phyloP scores from a whole-genome alignment of 768 basidiomycete species.

The Russula lepida region DNA sequence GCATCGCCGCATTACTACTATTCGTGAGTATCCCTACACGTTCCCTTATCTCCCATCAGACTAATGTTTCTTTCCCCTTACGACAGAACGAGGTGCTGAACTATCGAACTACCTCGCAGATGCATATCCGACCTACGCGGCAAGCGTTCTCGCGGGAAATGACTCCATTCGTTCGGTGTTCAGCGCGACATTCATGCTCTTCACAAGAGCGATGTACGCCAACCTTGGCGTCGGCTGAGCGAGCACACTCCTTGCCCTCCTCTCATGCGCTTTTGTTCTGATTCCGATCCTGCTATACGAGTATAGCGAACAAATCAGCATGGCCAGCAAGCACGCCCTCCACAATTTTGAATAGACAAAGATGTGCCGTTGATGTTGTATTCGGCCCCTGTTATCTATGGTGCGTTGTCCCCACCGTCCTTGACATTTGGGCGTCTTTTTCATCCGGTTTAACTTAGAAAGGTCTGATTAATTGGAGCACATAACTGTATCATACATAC shows the following conservation, averaged over 20 bases:
- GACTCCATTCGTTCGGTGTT: slow-evolving; percentile 29
- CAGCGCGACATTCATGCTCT: slow-evolving; percentile 14
- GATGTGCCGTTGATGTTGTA: no score
- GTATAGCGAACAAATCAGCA: slow-evolving; percentile 17
- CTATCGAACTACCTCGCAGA: slow-evolving; percentile 29
- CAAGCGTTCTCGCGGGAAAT: slow-evolving; percentile 31
- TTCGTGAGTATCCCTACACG: slow-evolving; percentile 24
- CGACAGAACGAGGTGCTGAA: slow-evolving; percentile 22
- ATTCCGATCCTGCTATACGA: slow-evolving; percentile 21
- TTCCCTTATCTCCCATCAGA: no score
- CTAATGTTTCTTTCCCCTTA: rapidly evolving
- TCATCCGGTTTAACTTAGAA: no score
- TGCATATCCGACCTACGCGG: slow-evolving; percentile 29
- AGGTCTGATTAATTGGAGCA: no score
- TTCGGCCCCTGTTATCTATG: rapidly evolving
- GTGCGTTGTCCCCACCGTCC: not conserved
- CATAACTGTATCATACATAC: no score
- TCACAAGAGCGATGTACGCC: slow-evolving; percentile 22
- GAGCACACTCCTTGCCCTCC: slow-evolving; percentile 25
- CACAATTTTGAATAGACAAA: slow-evolving; percentile 19
- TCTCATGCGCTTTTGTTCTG: slow-evolving; percentile 24
- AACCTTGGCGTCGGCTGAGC: slow-evolving; percentile 26
- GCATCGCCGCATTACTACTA: slow-evolving; percentile 28
- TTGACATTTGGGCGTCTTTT: not conserved
- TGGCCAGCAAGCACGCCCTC: slow-evolving; percentile 16